Base-by-base conservation (phyloP, 1,284 basidiomycete species). In the Cutaneotrichosporon mucoides region DNA sequence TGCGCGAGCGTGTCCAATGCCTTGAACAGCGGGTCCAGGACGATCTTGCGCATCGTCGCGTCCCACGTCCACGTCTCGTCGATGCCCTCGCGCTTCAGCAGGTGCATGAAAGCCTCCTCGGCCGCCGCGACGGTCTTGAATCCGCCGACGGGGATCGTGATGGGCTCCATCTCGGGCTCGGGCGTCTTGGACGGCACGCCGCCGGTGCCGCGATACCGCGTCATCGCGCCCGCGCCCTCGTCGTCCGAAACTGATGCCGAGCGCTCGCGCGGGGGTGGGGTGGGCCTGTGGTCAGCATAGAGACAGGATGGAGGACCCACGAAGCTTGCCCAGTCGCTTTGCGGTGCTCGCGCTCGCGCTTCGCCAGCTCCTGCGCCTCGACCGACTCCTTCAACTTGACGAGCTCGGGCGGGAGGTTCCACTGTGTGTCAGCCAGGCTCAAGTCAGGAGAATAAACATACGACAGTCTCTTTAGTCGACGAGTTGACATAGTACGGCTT, bases 51-150 rank as follows among this genome's bases (percentile, higher is more conserved):
- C 89, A 99, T 96, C 50, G 94, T 93, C 79, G 91, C 87, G 76
- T 99, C 96, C 96, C 96, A 99, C 16, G 92, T 94, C 90, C 91
- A 97, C 66, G 84, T 86, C 50, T 89, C 86, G 78, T 92, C 90
- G 51, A 99, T 88, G 24, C 90, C 89, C 53, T 90, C 89, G 73
- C 90, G 89, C 68, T 87, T 85, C 64, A 99, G 80, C 55, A 99
- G 82, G 77, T 89, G 88, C 66, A 87, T 86, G 77, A 99, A 99
- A 3, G 94, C 95, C 67, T 89, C 88, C 77, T 98, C 92, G 33
- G 92, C 93, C 68, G 95, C 91, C 69, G 92, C 90, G 7, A 86
- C 79, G 9, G 88, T 93, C 43, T 83, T 73, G 71, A 96, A 97
- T 1, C 91, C 91, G 62, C 91, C 92, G 63, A 89, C 87, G 1